Conservation (phyloP, 768 basidiomycete genomes). For the Rhodotorula babjevae region DNA sequence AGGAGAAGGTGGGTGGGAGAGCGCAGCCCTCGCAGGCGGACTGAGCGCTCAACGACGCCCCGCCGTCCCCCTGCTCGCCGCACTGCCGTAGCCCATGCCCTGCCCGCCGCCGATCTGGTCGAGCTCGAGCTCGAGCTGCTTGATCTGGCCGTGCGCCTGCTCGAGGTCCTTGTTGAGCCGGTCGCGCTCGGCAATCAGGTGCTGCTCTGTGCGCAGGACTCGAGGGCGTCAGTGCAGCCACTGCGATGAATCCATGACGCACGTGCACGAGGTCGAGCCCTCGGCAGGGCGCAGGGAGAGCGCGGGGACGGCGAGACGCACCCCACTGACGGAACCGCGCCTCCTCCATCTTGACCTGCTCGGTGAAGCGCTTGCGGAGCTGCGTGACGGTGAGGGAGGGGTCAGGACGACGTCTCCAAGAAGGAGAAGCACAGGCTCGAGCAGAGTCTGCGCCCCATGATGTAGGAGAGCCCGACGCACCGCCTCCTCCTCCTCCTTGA, state of each 20-base stretch:
- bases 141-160: conserved; percentile 68
- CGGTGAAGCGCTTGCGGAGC: conserved; percentile 93
- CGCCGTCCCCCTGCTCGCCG: conserved; percentile 11
- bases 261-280: too few species aligned
- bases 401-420: too few species aligned
- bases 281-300: not conserved
- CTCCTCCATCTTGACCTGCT: conserved; percentile 99
- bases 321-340: conserved; percentile 98
- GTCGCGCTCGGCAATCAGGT: conserved; percentile 98
- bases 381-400: not conserved
- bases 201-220: conserved; percentile 36
- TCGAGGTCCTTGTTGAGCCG: conserved; percentile 99
- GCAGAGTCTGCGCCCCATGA: too few species aligned
- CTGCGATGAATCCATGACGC: not conserved
- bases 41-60: conserved; percentile 6
- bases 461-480: conserved; percentile 5
- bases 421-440: too few species aligned
- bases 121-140: conserved; percentile 80
- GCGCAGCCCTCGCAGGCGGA: not conserved
- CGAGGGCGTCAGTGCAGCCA: not conserved
- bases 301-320: conserved; percentile 59
- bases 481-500: conserved; percentile 98
- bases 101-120: conserved; percentile 24
- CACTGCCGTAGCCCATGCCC: conserved; percentile 19
- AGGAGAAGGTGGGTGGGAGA: not conserved